These are phyloP conservation scores for Phytopythium ostracodes DNA, from an alignment of 352 stramenopile genomes.

Conservation along the genomic window DNA sequence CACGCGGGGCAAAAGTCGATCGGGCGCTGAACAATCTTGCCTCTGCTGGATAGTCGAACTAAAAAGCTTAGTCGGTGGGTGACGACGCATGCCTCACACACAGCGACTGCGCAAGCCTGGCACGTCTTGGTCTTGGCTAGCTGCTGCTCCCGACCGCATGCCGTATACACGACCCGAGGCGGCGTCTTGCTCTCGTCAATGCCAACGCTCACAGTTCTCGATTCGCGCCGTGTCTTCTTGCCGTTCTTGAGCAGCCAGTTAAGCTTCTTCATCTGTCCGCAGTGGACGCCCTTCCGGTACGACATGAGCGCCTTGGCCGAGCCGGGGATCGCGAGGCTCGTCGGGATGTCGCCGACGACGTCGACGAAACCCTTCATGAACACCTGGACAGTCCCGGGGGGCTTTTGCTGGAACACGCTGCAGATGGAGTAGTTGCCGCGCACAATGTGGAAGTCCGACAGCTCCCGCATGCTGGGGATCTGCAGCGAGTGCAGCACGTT, in stretches of 20 bases:
- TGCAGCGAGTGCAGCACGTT: slow-evolving; percentile 9
- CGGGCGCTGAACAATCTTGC: neutral
- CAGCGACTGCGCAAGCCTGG: neutral
- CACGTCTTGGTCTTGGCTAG: slow-evolving; percentile 9
- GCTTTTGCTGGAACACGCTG: slow-evolving; percentile 3
- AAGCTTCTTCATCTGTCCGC: slow-evolving; percentile 7
- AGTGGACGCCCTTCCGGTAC: neutral
- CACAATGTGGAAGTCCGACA: slow-evolving; percentile 5
- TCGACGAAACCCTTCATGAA: slow-evolving; percentile 7
- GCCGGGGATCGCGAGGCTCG: neutral
- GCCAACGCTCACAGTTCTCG: neutral
- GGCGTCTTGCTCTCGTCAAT: slow-evolving; percentile 3
- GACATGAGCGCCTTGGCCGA: slow-evolving; percentile 5
- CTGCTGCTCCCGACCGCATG: neutral
- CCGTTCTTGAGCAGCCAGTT: slow-evolving; percentile 7
- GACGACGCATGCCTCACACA: slow-evolving; percentile 3
- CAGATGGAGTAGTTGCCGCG: slow-evolving; percentile 8
- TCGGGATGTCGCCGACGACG: slow-evolving; percentile 2
- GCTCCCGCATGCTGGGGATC: slow-evolving; percentile 6
- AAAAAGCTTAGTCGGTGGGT: slow-evolving; percentile 6
- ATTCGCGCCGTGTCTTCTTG: neutral
- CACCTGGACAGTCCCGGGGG: neutral
- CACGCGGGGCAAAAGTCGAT: slow-evolving; percentile 3
- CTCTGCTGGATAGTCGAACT: neutral
- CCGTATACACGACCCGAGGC: neutral